phyloP scores from a whole-genome alignment of 345 rosid species.

The Gossypium ekmanianum region DNA sequence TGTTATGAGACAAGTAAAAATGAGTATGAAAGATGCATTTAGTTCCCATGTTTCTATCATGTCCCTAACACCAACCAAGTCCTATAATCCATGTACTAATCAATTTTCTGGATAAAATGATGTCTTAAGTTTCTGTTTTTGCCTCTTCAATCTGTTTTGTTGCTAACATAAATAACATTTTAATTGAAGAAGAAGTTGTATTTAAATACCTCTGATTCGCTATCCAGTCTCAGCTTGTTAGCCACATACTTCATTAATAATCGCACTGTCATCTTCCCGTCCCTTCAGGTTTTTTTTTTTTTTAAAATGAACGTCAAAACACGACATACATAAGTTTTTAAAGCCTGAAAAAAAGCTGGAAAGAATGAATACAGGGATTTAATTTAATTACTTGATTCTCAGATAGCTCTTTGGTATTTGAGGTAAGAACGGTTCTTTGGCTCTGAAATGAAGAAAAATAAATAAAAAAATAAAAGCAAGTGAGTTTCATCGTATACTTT shows the following conservation, averaged over 20 bases:
- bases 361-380: not conserved
- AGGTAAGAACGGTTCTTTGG: constrained; percentile 79
- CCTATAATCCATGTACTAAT: not conserved
- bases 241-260: constrained; percentile 85
- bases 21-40: constrained; percentile 24
- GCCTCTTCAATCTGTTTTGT: constrained; percentile 10
- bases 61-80: constrained; percentile 43
- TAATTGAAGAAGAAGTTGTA: constrained; percentile 12
- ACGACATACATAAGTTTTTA: not conserved
- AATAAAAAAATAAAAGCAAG: not conserved
- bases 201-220: constrained; percentile 84
- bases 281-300: constrained; percentile 35
- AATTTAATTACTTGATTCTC: constrained; percentile 77
- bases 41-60: constrained; percentile 57
- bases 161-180: constrained; percentile 18
- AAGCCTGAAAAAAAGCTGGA: not conserved
- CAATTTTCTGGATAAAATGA: constrained; percentile 9
- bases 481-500: constrained; percentile 3
- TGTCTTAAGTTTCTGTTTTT: constrained; percentile 23
- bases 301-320: not conserved
- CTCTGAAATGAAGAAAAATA: constrained; percentile 45
- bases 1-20: constrained; percentile 24
- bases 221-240: constrained; percentile 81
- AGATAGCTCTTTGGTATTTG: constrained; percentile 93
- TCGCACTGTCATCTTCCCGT: constrained; percentile 89